phyloP scores from a whole-genome alignment of 805 yeast species.

The Cyberlindnera subsufficiens region DNA sequence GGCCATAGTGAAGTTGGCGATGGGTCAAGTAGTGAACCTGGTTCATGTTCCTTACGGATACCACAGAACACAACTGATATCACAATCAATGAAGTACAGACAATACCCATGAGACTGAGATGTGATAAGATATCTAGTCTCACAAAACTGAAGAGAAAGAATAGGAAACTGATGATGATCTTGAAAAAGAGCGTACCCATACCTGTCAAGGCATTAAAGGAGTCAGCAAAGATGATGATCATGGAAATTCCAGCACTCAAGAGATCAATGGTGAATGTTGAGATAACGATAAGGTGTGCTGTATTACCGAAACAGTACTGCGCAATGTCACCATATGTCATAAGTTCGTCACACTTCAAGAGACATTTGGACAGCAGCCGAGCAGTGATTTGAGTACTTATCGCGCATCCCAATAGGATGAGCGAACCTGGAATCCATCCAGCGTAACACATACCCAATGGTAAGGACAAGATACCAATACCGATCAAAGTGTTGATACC shows the following conservation, averaged over 20 bases:
- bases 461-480: constrained; percentile 67
- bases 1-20: constrained; percentile 41
- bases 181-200: constrained; percentile 37
- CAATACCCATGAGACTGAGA: constrained; percentile 50
- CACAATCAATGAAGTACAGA: constrained; percentile 47
- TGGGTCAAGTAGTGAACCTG: constrained; percentile 50
- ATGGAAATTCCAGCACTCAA: constrained; percentile 56
- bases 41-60: constrained; percentile 31
- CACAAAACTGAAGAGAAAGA: constrained; percentile 45
- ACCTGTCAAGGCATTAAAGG: constrained; percentile 45
- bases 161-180: constrained; percentile 28
- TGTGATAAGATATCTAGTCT: constrained; percentile 51
- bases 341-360: constrained; percentile 30
- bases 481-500: constrained; percentile 75
- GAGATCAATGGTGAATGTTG: constrained; percentile 49
- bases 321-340: constrained; percentile 59
- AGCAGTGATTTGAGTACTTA: constrained; percentile 50
- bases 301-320: constrained; percentile 39
- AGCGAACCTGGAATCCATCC: constrained; percentile 58
- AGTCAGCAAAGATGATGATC: constrained; percentile 55
- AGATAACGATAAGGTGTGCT: constrained; percentile 38
- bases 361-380: constrained; percentile 46
- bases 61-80: constrained; percentile 44
- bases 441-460: constrained; percentile 59
- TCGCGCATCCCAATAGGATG: constrained; percentile 37